Conservation (phyloP, 2,329 filamentous ascomycete genomes). For the Tolypocladium tundrense region DNA sequence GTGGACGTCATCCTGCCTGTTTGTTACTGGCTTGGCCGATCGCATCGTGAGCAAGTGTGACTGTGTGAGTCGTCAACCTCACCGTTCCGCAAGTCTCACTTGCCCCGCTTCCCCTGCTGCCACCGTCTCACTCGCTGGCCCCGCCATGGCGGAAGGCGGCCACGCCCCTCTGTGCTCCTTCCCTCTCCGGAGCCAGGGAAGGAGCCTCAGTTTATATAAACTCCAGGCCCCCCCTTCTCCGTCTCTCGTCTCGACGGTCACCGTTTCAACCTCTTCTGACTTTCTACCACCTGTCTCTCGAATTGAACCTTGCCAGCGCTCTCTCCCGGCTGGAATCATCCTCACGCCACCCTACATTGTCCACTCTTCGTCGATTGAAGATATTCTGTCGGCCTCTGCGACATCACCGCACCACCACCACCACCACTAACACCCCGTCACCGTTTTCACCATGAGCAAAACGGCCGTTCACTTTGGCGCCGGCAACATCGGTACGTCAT, state of each 20-base stretch:
- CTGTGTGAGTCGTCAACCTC: background rate
- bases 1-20: conserved; percentile 4
- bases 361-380: background rate
- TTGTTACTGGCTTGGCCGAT: background rate
- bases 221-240: background rate
- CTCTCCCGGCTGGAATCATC: background rate
- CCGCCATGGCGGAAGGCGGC: too few species aligned
- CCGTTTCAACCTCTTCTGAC: background rate
- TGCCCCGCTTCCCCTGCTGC: background rate
- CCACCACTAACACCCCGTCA: conserved; percentile 5
- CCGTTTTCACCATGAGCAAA: conserved; percentile 35
- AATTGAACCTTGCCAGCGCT: background rate
- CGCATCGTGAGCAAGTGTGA: background rate
- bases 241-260: background rate
- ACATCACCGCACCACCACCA: conserved; percentile 1
- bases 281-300: background rate
- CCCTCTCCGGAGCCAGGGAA: background rate
- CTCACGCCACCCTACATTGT: background rate
- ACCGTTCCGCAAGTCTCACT: background rate
- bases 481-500: conserved; percentile 62
- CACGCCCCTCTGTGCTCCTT: background rate
- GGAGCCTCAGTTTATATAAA: conserved; percentile 1
- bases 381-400: background rate
- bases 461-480: conserved; percentile 80
- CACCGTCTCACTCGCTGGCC: background rate